Conservation (phyloP, 257 asterid genomes). For the Catharanthus roseus region DNA sequence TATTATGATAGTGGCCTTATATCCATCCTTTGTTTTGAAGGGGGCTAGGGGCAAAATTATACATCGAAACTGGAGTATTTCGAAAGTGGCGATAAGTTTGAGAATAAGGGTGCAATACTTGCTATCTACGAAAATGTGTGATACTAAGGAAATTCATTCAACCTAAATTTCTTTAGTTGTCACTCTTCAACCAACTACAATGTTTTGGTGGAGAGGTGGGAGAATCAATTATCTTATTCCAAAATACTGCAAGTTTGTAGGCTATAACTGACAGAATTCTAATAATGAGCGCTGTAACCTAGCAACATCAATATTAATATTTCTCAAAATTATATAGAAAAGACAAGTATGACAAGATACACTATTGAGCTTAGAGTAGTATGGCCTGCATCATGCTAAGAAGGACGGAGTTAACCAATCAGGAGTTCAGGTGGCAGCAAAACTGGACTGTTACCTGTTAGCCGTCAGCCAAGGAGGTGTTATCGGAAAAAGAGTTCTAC, state of each 20-base stretch:
- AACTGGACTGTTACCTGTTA: neutral
- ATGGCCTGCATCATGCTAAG: neutral
- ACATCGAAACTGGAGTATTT: neutral
- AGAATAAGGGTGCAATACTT: neutral
- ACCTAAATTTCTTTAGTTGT: neutral
- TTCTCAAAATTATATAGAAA: neutral
- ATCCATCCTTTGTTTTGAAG: neutral
- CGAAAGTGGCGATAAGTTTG: neutral
- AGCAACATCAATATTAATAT: neutral
- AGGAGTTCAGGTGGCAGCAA: neutral
- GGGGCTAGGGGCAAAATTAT: neutral
- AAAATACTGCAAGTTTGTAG: neutral
- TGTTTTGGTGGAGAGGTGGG: neutral
- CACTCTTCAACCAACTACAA: neutral
- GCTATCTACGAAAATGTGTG: neutral
- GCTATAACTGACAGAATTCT: neutral
- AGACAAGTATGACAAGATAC: neutral
- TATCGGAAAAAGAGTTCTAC: neutral
- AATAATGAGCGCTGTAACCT: neutral
- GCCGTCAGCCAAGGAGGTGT: too few species aligned
- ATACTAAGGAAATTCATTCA: neutral
- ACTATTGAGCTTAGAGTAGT: neutral
- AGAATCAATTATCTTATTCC: neutral
- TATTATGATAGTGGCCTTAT: neutral
- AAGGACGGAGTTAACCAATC: neutral